Evolutionary conservation across 2,329 filamentous ascomycete genomes (phyloP).

Genomic region (Corynespora cassiicola): DNA sequence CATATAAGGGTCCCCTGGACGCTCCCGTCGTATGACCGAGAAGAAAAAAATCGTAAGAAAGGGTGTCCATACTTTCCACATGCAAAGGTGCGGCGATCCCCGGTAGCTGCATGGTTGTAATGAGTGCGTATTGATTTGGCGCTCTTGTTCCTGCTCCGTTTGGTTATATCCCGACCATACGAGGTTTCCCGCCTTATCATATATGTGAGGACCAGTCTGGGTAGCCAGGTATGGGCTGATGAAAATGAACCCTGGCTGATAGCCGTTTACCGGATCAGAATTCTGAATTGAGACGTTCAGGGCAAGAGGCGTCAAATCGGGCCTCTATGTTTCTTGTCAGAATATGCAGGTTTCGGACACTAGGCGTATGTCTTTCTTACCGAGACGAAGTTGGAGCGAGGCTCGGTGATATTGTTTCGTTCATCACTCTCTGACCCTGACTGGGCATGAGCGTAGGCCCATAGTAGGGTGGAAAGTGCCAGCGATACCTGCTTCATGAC

Average conservation of each 20-base stretch:
- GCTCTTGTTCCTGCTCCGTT: conserved; percentile 39
- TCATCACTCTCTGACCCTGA: too few species aligned
- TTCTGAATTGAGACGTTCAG: conserved; percentile 24
- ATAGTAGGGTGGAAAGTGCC: too few species aligned
- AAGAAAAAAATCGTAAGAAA: conserved; percentile 44
- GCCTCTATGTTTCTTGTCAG: too few species aligned
- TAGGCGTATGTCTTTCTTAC: conserved; percentile 1
- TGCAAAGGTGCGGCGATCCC: conserved; percentile 58
- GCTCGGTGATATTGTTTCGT: conserved; percentile 4
- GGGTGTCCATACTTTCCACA: conserved; percentile 51
- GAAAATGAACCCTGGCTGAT: conserved; percentile 55
- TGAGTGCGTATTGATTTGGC: conserved; percentile 50
- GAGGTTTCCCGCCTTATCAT: conserved; percentile 58
- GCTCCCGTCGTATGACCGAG: conserved; percentile 31
- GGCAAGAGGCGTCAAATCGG: conserved; percentile 45
- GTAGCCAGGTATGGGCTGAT: conserved; percentile 57
- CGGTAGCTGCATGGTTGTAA: conserved; percentile 58
- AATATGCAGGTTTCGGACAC: too few species aligned
- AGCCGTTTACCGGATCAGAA: too few species aligned
- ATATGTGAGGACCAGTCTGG: conserved; percentile 59
- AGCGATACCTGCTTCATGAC: too few species aligned
- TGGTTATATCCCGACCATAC: conserved; percentile 59
- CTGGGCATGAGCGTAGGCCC: too few species aligned
- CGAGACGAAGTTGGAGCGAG: conserved; percentile 6
- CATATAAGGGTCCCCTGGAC: too few species aligned